Conservation (phyloP, 768 basidiomycete species). For the Trametes cinnabarina region DNA sequence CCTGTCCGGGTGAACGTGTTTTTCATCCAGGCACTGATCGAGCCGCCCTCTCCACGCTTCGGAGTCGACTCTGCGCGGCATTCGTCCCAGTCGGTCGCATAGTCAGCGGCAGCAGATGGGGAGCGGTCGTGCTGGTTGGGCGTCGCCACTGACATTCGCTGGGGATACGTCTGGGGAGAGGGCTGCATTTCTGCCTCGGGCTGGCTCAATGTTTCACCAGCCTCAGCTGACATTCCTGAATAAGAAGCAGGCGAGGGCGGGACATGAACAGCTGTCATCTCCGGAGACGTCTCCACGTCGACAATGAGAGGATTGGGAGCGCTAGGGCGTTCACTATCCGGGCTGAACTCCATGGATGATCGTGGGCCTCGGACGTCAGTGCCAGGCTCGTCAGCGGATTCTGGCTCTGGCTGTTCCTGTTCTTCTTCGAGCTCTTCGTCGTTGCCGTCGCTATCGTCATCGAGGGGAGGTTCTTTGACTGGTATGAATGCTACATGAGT, state of each 20-base stretch:
- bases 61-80: constrained; percentile 35
- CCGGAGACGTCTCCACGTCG: constrained; percentile 61
- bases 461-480: constrained; percentile 66
- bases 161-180: constrained; percentile 52
- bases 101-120: constrained; percentile 36
- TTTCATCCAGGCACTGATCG: constrained; percentile 64
- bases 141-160: constrained; percentile 59
- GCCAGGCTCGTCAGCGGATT: constrained; percentile 1
- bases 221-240: constrained; percentile 40
- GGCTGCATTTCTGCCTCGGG: constrained; percentile 34
- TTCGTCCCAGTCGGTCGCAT: constrained; percentile 31
- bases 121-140: constrained; percentile 62
- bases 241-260: constrained; percentile 52
- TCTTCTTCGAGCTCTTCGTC: constrained; percentile 41
- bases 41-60: constrained; percentile 55
- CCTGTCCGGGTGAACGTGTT: constrained; percentile 62
- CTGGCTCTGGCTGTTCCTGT: constrained; percentile 10
- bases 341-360: constrained; percentile 46
- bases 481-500: constrained; percentile 7
- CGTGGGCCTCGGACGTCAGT: constrained; percentile 38
- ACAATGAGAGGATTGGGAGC: constrained; percentile 61
- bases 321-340: constrained; percentile 39
- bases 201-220: constrained; percentile 37
- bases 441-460: constrained; percentile 56
- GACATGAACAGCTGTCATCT: constrained; percentile 42